Evolutionary conservation across 1,284 basidiomycete species (phyloP).

Genomic region (Austropuccinia psidii): DNA sequence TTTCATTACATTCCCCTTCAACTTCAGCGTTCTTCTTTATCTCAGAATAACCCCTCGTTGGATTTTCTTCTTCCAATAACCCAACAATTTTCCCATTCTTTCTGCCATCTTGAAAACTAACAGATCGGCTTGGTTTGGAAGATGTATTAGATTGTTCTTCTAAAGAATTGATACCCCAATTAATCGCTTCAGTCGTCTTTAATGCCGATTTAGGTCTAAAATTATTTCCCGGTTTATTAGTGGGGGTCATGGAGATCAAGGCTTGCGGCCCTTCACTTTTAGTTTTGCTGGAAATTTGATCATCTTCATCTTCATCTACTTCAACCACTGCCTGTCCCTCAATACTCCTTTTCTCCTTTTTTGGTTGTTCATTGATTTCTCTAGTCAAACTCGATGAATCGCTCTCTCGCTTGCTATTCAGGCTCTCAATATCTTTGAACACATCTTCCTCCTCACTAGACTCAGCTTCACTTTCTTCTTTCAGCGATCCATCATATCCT

Average conservation of each 20-base stretch:
- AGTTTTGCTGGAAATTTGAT: too few relatives aligned
- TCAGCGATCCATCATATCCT: background rate
- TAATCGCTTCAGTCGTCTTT: constrained; percentile 1
- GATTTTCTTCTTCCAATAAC: constrained; percentile 44
- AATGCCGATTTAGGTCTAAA: constrained; percentile 34
- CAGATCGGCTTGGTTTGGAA: constrained; percentile 60
- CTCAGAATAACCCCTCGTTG: background rate
- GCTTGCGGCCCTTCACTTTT: too few relatives aligned
- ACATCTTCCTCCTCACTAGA: constrained; percentile 36
- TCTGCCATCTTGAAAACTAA: constrained; percentile 89
- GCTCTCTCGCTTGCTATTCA: constrained; percentile 28
- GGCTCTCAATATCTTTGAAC: constrained; percentile 37
- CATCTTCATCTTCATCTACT: too few relatives aligned
- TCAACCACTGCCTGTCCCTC: too few relatives aligned
- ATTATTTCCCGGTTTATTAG: too few relatives aligned
- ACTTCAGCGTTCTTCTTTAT: constrained; percentile 6
- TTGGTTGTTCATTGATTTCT: too few relatives aligned
- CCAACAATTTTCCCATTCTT: constrained; percentile 71
- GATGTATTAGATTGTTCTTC: background rate
- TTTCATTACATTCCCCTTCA: background rate
- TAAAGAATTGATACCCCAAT: too few relatives aligned
- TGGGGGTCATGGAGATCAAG: too few relatives aligned
- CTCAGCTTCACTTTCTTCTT: too few relatives aligned
- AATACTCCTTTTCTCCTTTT: too few relatives aligned
- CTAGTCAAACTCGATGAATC: constrained; percentile 27